Evolutionary conservation across 2,329 filamentous ascomycete genomes (phyloP), one percentile per base, ranked within the genome.

Genomic region (Arthrobotrys entomopaga): DNA sequence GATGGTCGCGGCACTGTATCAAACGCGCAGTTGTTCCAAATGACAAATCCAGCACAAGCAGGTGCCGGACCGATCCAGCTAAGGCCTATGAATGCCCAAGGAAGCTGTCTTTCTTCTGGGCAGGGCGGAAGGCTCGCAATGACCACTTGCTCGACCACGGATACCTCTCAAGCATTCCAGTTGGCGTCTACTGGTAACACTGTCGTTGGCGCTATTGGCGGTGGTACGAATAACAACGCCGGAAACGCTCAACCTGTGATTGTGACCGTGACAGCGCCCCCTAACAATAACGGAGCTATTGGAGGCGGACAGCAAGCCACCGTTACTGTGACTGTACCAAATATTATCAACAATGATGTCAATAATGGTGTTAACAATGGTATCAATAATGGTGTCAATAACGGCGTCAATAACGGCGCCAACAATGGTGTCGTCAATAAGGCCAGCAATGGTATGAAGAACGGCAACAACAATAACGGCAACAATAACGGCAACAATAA

Each of bases 21-120:
- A 3, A 80, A 82, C 56, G 87, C 85, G 0, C 86, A 87, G 78
- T 80, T 86, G 2, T 87, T 87, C 80, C 82, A 29, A 83, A 82
- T 59, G 42, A 34, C 54, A 4, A 22, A 67, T 16, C 43, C 54
- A 20, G 19, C 15, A 19, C 16, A 19, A 19, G 52, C 57, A 1
- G 79, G 79, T 7, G 78, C 81, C 13, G 83, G 82, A 0, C 82
- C 84, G 0, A 78, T 85, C 11, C 77, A 81, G 0, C 78, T 87
- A 1, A 79, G 81, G 19, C 85, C 85, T 0, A 74, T 80, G 58
- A 86, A 86, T 67, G 80, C 46, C 40, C 48, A 81, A n/a, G 82
- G 82, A 10, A 82, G 82, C n/a, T 87, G 85, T 73, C 79, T 87
- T 22, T 81, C 20, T 13, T 19, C 82, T 0, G 82, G 83, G 20